Percentiles rank a stretch among this genome's conserved stretches.
Evolutionary conservation across 164 flowering plant genomes (phyloP).

Genomic region (Stephania yunnanensis): DNA sequence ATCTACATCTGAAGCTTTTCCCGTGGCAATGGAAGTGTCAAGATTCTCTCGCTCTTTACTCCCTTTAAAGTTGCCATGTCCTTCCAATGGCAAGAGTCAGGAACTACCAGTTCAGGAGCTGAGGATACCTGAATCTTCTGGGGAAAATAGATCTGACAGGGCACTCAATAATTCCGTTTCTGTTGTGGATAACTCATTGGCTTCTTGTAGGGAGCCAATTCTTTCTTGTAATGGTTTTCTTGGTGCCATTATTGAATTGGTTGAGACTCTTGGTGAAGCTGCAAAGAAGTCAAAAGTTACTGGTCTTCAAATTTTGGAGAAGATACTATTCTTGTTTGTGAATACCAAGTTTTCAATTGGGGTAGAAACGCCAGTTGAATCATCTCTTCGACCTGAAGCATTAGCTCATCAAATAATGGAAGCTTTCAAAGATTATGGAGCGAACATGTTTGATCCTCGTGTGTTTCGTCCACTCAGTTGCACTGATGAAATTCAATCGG

Average conservation of each 20-base stretch:
- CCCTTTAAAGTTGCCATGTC: constrained; percentile 14
- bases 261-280: constrained; percentile 25
- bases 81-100: constrained; percentile 7
- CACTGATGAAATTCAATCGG: constrained; percentile 37
- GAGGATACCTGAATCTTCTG: constrained; percentile 2
- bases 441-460: constrained; percentile 31
- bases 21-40: constrained; percentile 5
- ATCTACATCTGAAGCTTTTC: constrained; percentile 18
- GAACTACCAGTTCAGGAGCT: constrained; percentile 4
- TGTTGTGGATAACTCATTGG: constrained; percentile 8
- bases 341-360: constrained; percentile 10
- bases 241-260: constrained; percentile 17
- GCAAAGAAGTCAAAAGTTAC: constrained; percentile 21
- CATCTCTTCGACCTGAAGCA: constrained; percentile 20
- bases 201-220: constrained; percentile 9
- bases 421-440: constrained; percentile 27
- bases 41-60: constrained; percentile 10
- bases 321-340: constrained; percentile 27
- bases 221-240: constrained; percentile 8
- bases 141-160: constrained; percentile 4
- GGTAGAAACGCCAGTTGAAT: constrained; percentile 5
- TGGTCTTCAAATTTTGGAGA: constrained; percentile 33
- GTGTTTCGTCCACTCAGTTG: neutral
- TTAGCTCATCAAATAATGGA: constrained; percentile 31
- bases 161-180: constrained; percentile 13